Evolutionary conservation across 164 flowering plant species (phyloP), one percentile per base, ranked within the genome.

Genomic region (Dillenia turbinata): DNA sequence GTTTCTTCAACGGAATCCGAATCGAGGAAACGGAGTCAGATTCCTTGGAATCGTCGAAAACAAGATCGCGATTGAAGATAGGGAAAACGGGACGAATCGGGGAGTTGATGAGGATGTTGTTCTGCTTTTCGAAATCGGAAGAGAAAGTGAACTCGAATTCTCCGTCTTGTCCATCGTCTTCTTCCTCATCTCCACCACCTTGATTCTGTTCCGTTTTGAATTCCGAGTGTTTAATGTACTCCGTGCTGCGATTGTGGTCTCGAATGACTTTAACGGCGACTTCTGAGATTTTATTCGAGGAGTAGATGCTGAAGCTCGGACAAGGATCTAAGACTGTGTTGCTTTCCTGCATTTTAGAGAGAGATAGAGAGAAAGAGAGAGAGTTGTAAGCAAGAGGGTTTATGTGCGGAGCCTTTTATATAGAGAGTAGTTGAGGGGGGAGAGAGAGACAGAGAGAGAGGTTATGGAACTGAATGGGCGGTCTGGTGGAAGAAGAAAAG

Each of bases 141-240:
- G 80, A 50, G 48, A 92, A 89, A 68, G 88, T 93, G 47, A 81
- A 87, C 12, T 85, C 89, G 47, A 81, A 87, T 12, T 85, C 79
- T 0, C 55, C 72, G 0, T 66, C 70, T 2, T 43, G 26, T 9
- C 19, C 53, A 2, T 61, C 6, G 11, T 51, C 49, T 8, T 44
- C 16, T 43, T 47, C 13, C 62, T 70, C 72, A 2, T 47, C 60
- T 2, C 56, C 73, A 24, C 65, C 70, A 2, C 63, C 51, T 0
- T 40, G 13, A 3, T 44, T 43, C 50, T 22, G 16, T 17, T 47
- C 59, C 13, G 44, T 52, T 43, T 9, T 12, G 9, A 10, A 8
- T 2, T 59, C 73, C 8, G 63, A 15, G 10, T 56, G 57, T 9
- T 50, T 26, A 44, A 49, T 43, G 2, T 66, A 59, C 14, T 16